These are phyloP conservation scores for Choiromyces venosus DNA, from an alignment of 495 filamentous ascomycete genomes.

Conservation along the genomic window DNA sequence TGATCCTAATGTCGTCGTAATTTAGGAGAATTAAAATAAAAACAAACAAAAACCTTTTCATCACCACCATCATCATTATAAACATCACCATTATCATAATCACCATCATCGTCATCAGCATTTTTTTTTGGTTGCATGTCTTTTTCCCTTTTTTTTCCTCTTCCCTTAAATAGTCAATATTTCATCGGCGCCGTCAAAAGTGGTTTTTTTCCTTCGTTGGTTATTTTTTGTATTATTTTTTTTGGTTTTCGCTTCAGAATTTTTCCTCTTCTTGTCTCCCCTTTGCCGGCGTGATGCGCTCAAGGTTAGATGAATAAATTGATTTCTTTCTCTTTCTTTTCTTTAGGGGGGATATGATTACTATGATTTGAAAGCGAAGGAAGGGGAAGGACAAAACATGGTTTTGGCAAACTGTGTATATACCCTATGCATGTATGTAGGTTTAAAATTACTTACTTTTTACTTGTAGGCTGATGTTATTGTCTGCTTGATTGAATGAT, in stretches of 20 bases:
- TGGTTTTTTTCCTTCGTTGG: background rate
- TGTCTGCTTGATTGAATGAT: no score
- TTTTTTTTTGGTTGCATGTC: background rate
- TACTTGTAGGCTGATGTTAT: no score
- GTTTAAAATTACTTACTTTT: no score
- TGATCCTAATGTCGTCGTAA: background rate
- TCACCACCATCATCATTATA: background rate
- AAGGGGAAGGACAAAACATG: no score
- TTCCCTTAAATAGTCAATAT: background rate
- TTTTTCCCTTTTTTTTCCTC: background rate
- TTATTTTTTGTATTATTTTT: background rate
- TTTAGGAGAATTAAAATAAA: background rate
- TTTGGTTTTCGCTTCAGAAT: background rate
- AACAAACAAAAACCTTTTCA: background rate
- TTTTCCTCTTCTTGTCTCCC: background rate
- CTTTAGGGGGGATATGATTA: background rate
- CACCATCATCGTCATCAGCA: background rate
- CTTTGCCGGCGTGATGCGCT: background rate
- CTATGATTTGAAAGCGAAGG: no score
- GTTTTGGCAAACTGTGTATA: no score
- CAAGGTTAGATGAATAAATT: conserved; percentile 1
- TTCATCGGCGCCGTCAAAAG: background rate
- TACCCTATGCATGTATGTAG: no score
- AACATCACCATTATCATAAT: background rate
- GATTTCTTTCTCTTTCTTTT: no score